Percentiles rank a stretch among this genome's conserved stretches.
Conservation (phyloP, 495 filamentous ascomycete genomes). For the Schizothecium vesticola region DNA sequence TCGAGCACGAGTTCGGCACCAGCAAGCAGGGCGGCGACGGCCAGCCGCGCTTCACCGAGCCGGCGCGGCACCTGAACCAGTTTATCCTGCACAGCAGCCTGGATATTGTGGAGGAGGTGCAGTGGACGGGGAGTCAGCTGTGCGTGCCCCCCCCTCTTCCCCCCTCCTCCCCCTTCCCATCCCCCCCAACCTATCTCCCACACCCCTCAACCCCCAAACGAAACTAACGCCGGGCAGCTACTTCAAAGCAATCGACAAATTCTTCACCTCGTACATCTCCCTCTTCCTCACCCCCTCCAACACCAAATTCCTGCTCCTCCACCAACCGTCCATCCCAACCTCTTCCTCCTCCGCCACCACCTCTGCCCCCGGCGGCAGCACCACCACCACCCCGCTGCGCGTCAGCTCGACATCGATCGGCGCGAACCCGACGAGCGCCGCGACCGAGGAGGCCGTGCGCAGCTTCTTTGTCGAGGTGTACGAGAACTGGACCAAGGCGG, state of each 20-base stretch:
- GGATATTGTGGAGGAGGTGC: constrained; percentile 91
- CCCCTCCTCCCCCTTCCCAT: neutral
- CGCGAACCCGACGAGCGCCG: constrained; percentile 75
- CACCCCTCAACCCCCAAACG: neutral
- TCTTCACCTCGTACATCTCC: constrained; percentile 83
- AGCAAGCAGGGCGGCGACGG: constrained; percentile 93
- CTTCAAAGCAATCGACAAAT: constrained; percentile 89
- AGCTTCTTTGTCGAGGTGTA: constrained; percentile 93
- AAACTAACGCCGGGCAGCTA: constrained; percentile 54
- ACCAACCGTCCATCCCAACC: constrained; percentile 49
- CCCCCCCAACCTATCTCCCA: neutral
- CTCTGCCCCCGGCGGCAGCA: too few species aligned
- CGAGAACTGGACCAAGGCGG: constrained; percentile 90
- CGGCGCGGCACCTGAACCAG: constrained; percentile 90
- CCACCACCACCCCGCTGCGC: constrained; percentile 21
- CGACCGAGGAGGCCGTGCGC: constrained; percentile 89
- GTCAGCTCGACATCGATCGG: constrained; percentile 59
- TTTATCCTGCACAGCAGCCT: constrained; percentile 91
- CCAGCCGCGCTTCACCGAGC: constrained; percentile 74
- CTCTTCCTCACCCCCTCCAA: constrained; percentile 83
- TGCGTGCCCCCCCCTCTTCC: constrained; percentile 32
- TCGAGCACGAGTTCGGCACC: constrained; percentile 93
- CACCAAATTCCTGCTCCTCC: constrained; percentile 83
- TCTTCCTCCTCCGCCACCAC: constrained; percentile 5
- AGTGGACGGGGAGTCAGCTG: constrained; percentile 82